Evolutionary conservation across 352 stramenopile species (phyloP).

Genomic region (Pilasporangium apinafurcum): DNA sequence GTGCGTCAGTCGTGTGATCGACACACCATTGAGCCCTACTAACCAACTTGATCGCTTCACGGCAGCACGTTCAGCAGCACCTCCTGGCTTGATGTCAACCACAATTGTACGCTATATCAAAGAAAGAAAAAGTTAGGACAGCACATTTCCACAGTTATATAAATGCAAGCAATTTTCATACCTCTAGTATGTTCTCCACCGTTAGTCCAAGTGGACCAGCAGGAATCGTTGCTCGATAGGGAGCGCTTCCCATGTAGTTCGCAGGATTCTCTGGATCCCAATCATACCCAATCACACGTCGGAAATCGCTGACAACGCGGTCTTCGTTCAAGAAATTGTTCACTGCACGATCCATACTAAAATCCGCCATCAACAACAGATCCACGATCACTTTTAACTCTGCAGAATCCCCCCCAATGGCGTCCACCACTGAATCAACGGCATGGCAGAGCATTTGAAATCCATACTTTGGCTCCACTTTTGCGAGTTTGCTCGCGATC

Average conservation of each 20-base stretch:
- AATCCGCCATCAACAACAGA: slow-evolving; percentile 65
- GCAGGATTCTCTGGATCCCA: slow-evolving; percentile 50
- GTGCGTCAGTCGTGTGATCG: slow-evolving; percentile 77
- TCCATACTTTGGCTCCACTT: slow-evolving; percentile 66
- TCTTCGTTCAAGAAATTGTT: slow-evolving; percentile 82
- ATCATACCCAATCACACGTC: slow-evolving; percentile 58
- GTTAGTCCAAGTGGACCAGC: slow-evolving; percentile 75
- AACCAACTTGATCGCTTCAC: slow-evolving; percentile 85
- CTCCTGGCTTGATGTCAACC: slow-evolving; percentile 81
- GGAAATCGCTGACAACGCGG: slow-evolving; percentile 75
- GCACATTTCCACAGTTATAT: background rate
- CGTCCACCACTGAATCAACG: slow-evolving; percentile 77
- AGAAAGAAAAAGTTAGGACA: background rate
- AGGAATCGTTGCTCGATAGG: slow-evolving; percentile 73
- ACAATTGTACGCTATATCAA: slow-evolving; percentile 64
- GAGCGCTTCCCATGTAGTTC: slow-evolving; percentile 38
- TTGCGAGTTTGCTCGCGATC: slow-evolving; percentile 8
- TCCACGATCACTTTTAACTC: slow-evolving; percentile 76
- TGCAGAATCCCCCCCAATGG: slow-evolving; percentile 43
- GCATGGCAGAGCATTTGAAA: slow-evolving; percentile 69
- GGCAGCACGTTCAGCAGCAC: slow-evolving; percentile 60
- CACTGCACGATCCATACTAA: slow-evolving; percentile 73
- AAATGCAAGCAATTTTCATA: slow-evolving; percentile 9
- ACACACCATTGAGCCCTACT: slow-evolving; percentile 65
- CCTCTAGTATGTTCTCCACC: slow-evolving; percentile 86